Evolutionary conservation across 257 asterid species (phyloP), one percentile per base, ranked within the genome.

Genomic region (Misopates orontium): DNA sequence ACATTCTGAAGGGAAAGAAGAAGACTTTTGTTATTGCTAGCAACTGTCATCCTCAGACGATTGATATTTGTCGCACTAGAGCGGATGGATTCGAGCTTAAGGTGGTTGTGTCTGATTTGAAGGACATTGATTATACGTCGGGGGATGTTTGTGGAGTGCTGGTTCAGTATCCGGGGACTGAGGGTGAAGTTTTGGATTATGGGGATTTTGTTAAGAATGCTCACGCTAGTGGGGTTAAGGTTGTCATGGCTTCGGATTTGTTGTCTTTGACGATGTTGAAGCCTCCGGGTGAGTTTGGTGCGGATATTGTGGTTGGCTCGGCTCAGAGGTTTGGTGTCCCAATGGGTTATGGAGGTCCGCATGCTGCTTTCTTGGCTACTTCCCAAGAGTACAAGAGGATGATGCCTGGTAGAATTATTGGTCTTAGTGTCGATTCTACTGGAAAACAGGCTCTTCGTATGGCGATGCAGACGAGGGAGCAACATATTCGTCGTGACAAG

Each of bases 401-500:
- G 95, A 94, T 94, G 99, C 99, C 99, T 0, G 99, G 99, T 64
- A 90, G 99, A 80, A 94, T 94, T 74, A 94, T 94, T 72, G 99
- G 99, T 58, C 74, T 94, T 17, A 94, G 97, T 68, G 88, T 90
- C 69, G 99, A 94, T 88, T 85, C 99, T 1, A 31, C 93, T 0
- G 97, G 99, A 18, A 90, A 94, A 73, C 96, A 90, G 10, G 99
- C 97, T 64, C 85, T 94, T 17, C 90, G 99, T 17, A 90, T 94
- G 99, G 99, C 99, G n/a, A 94, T 94, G 99, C 99, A 94, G 85
- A 94, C 99, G 4, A 81, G 99, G 84, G 97, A 94, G 84, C 99
- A 94, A 75, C 99, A 94, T 67, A 94, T 94, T 71, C 95, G 99
- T 5, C 75, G 99, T 73, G 99, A 94, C 67, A 94, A 94, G 87